These are phyloP conservation scores for Rhynchosporium secalis DNA, from an alignment of 2,329 filamentous ascomycete species.

Conservation along the genomic window DNA sequence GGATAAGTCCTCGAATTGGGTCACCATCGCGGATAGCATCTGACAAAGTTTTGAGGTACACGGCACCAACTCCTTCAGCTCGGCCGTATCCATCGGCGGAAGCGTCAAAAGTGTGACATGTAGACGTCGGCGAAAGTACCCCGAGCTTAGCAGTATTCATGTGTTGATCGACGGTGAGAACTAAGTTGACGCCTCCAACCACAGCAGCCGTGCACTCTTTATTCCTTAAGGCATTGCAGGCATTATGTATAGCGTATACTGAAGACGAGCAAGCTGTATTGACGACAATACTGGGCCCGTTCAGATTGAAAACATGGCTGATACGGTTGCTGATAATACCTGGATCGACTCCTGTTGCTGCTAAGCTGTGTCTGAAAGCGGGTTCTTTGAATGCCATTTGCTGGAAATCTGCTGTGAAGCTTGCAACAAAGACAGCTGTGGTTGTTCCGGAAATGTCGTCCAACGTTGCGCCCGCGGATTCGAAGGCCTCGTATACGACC, in stretches of 20 bases:
- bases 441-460: slow-evolving; percentile 20
- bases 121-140: not conserved
- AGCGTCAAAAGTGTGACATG: not conserved
- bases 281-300: not conserved
- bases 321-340: not conserved
- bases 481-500: slow-evolving; percentile 36
- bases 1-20: not conserved
- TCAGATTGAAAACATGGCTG: not conserved
- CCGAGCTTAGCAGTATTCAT: not conserved
- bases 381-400: not conserved
- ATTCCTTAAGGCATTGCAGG: not conserved
- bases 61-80: not conserved
- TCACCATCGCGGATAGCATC: not conserved
- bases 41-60: not conserved
- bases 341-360: not conserved
- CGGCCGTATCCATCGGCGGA: not conserved
- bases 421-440: not conserved
- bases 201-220: not conserved
- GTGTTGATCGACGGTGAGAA: not conserved
- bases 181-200: not conserved
- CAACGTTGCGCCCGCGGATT: slow-evolving; percentile 31
- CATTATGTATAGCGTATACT: not conserved
- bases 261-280: not conserved
- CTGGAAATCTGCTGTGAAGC: not conserved
- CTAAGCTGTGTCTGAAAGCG: not conserved